A percentile compares a stretch with the other conserved stretches of the same genome.
Evolutionary conservation across 2,329 filamentous ascomycete genomes (phyloP).

Genomic region (Microdochium paspali): DNA sequence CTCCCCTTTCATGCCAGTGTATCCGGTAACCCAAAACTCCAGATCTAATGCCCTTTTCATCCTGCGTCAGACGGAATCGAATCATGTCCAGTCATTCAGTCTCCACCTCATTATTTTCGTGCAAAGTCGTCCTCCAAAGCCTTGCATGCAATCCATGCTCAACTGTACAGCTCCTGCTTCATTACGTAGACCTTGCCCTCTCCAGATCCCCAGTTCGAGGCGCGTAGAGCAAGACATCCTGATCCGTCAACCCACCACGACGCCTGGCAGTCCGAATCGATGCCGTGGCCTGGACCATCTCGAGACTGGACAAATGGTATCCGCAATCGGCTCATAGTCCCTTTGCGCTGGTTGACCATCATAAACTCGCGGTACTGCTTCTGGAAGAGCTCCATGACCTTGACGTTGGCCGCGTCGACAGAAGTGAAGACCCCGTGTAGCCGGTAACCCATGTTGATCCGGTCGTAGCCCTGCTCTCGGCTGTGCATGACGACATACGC

Average conservation of each 20-base stretch:
- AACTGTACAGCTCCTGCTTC: constrained; percentile 1
- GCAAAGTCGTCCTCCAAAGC: no score
- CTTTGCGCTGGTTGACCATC: neutral
- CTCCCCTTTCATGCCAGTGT: no score
- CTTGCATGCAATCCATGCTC: neutral
- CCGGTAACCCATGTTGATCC: neutral
- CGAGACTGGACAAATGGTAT: constrained; percentile 3
- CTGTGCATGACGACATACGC: constrained; percentile 4
- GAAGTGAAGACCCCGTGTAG: constrained; percentile 4
- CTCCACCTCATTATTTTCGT: no score
- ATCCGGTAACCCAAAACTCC: no score
- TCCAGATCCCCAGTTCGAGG: constrained; percentile 3
- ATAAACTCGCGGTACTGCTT: constrained; percentile 7
- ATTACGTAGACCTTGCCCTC: constrained; percentile 2
- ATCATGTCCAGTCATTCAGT: no score
- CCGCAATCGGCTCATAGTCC: neutral
- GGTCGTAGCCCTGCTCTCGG: constrained; percentile 3
- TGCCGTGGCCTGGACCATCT: neutral
- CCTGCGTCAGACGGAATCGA: no score
- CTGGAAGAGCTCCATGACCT: constrained; percentile 6
- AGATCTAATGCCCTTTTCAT: no score
- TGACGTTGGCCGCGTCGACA: constrained; percentile 5
- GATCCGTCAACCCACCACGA: constrained; percentile 3
- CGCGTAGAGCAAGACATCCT: constrained; percentile 2
- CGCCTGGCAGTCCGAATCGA: constrained; percentile 2